Percentiles rank a stretch among this genome's conserved stretches.
These are phyloP conservation scores for Plantago ovata DNA, from an alignment of 257 asterid species.

Conservation along the genomic window DNA sequence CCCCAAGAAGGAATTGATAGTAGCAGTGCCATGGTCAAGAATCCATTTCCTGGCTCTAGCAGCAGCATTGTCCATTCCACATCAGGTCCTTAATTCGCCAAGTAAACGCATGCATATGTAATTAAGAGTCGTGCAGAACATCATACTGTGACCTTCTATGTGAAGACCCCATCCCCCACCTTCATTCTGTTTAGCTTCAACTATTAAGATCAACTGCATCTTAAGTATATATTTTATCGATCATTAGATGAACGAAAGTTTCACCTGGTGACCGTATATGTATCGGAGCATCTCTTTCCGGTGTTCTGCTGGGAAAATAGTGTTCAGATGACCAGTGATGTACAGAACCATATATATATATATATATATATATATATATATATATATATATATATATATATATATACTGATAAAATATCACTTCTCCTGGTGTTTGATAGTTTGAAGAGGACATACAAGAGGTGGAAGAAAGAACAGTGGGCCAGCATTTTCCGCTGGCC, in stretches of 20 bases:
- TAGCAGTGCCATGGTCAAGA: constrained; percentile 68
- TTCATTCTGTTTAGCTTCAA: constrained; percentile 59
- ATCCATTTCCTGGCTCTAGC: constrained; percentile 72
- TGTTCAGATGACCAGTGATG: constrained; percentile 62
- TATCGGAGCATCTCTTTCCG: constrained; percentile 69
- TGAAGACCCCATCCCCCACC: constrained; percentile 90
- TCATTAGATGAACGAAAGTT: too few relatives aligned
- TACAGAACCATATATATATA: constrained; percentile 43
- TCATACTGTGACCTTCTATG: constrained; percentile 72
- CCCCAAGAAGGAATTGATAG: constrained; percentile 81
- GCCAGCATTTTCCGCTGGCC: constrained; percentile 92
- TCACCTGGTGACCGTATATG: constrained; percentile 72
- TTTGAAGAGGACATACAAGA: constrained; percentile 49
- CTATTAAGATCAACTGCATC: too few relatives aligned
- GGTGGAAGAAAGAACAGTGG: constrained; percentile 86
- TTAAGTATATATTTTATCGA: not conserved
- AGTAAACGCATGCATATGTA: constrained; percentile 70
- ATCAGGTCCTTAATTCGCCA: constrained; percentile 57
- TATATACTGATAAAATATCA: too few relatives aligned
- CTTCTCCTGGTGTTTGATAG: too few relatives aligned
- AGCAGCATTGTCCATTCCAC: constrained; percentile 50
- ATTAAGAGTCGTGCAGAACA: constrained; percentile 64
- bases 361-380: too few relatives aligned
- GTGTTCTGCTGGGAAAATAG: constrained; percentile 51
- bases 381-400: too few relatives aligned